Evolutionary conservation across 495 filamentous ascomycete species (phyloP).

Genomic region (Collariella sp.): DNA sequence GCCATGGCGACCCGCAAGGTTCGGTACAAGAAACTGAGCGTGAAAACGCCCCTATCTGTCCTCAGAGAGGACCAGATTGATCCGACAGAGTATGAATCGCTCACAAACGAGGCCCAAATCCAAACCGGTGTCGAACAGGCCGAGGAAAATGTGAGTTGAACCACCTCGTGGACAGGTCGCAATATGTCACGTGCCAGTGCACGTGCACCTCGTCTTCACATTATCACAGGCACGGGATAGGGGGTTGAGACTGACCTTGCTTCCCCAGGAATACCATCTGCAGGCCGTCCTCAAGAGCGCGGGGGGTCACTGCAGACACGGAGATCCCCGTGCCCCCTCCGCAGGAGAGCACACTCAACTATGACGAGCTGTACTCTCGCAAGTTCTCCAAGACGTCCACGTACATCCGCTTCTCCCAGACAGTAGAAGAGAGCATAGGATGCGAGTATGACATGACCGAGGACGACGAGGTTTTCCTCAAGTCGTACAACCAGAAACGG

Average conservation of each 20-base stretch:
- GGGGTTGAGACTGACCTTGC: conserved; percentile 22
- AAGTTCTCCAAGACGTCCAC: conserved; percentile 74
- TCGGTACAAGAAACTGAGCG: conserved; percentile 84
- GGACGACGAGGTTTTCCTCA: conserved; percentile 80
- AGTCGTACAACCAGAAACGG: conserved; percentile 70
- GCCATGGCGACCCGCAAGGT: conserved; percentile 62
- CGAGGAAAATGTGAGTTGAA: conserved; percentile 85
- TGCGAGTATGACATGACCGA: conserved; percentile 86
- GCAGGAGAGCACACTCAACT: conserved; percentile 68
- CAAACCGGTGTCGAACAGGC: conserved; percentile 94
- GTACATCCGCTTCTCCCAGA: conserved; percentile 96
- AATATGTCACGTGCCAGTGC: conserved; percentile 37
- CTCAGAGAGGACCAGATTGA: conserved; percentile 88
- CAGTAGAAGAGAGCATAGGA: conserved; percentile 82
- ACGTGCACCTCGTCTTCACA: conserved; percentile 38
- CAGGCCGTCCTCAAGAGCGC: conserved; percentile 83
- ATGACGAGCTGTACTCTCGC: conserved; percentile 78
- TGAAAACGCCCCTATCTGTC: conserved; percentile 76
- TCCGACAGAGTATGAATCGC: conserved; percentile 51
- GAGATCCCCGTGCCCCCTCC: conserved; percentile 82
- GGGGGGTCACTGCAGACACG: conserved; percentile 54
- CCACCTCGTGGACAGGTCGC: conserved; percentile 35
- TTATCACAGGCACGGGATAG: conserved; percentile 19
- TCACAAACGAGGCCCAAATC: conserved; percentile 56
- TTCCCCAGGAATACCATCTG: conserved; percentile 86